Evolutionary conservation across 2,329 filamentous ascomycete species (phyloP), one percentile per base, ranked within the genome.

Genomic region (Ophiosphaerella korrae): DNA sequence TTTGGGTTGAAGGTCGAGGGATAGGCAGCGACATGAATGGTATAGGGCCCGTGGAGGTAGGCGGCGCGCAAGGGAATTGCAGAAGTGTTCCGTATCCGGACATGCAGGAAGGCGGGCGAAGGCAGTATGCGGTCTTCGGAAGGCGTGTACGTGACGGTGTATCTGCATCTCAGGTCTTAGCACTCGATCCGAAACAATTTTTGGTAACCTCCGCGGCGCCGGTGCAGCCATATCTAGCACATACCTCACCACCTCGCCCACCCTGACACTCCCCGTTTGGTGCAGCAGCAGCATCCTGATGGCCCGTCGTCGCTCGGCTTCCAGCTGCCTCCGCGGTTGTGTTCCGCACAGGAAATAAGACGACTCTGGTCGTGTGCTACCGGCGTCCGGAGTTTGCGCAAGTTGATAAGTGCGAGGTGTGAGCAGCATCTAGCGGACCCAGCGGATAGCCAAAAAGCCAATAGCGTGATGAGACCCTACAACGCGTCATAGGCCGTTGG

Each of bases 31-130:
- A 92, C 88, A 66, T 91, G 92, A 33, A 97, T 82, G 0, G 88
- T 95, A 71, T 99, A 99, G 1, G 94, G 94, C 0, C 94, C 94
- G 75, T 97, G 94, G 46, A 99, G 88, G 72, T 97, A 99, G 49
- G 94, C 94, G 46, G 94, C 94, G 67, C 94, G 90, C 34, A 97
- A 80, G 13, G 94, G 90, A 58, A 96, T 90, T 50, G 90, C 88
- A 34, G 89, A 94, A 8, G 90, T 92, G 74, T 99, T 99, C 72
- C 90, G 93, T 72, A 99, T 87, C 63, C 90, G 91, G 39, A 99
- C 84, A 74, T 90, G 85, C 33, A 99, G 84, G 63, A 86, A 82
- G 58, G 88, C 80, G 24, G 93, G 93, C 4, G 90, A 88, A 3
- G 94, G 94, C 3, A 96, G 82, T 69, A 97, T 95, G 62, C 90